These are phyloP conservation scores for Conidiobolus incongruus DNA, from an alignment of 371 early-diverging fungal species.

Conservation along the genomic window DNA sequence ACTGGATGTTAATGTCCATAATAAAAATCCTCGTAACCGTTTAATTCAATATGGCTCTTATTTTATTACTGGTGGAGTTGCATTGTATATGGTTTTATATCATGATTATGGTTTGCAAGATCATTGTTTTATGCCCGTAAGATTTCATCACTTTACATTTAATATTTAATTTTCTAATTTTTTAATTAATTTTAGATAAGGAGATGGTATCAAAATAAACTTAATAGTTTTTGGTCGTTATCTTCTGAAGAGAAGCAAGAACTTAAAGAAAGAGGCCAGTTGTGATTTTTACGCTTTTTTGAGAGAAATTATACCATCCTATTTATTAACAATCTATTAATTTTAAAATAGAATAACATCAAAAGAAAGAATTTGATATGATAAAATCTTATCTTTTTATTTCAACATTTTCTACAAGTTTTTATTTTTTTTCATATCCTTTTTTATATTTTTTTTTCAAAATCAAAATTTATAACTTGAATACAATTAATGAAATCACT, in stretches of 20 bases:
- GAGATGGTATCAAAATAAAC: slow-evolving; percentile 1
- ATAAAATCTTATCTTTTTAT: no score
- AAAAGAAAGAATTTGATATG: no score
- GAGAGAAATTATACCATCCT: no score
- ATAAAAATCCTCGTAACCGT: neutral
- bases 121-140: slow-evolving; percentile 6
- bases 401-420: no score
- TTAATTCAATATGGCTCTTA: neutral
- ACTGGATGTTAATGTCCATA: neutral
- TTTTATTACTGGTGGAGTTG: neutral
- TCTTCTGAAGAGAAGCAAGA: slow-evolving; percentile 6
- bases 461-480: no score
- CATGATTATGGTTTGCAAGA: slow-evolving; percentile 4
- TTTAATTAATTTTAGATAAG: slow-evolving; percentile 2
- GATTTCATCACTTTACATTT: no score
- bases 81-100: slow-evolving; percentile 7
- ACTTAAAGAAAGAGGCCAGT: slow-evolving; percentile 5
- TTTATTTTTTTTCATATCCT: no score
- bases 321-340: no score
- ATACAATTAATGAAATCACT: no score
- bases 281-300: no score
- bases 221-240: slow-evolving; percentile 4
- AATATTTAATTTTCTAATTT: neutral
- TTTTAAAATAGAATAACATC: no score
- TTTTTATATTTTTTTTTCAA: no score